Evolutionary conservation across 2,329 filamentous ascomycete species (phyloP), one percentile per base, ranked within the genome.

Genomic region (Aureobasidium uvarum): DNA sequence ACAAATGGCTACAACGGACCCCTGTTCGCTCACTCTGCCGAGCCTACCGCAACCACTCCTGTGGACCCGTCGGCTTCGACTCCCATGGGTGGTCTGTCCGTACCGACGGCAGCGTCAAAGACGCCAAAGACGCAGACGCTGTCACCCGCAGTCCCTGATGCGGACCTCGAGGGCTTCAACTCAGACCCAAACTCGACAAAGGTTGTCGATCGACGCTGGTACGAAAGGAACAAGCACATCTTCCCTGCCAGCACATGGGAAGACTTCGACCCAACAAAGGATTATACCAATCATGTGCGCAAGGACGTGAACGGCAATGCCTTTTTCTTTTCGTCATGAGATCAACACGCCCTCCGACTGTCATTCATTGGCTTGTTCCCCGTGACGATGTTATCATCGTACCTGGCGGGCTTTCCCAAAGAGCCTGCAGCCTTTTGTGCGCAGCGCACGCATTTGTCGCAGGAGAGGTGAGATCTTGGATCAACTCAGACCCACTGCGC

Each of bases 181-280:
- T 90, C 95, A 68, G 93, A 98, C 71, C 87, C 93, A 0, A 84
- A 84, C 3, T 78, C 90, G 68, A 98, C 94, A 3, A 98, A 97
- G 75, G 93, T 99, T 3, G 94, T 99, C 4, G 94, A 99, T 79
- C 85, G 95, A 67, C 83, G 95, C 67, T 99, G 95, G 95, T 99
- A 97, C 76, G 92, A 97, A 80, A 86, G 88, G 73, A 97, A 98
- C 76, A 99, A 98, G 78, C 95, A 99, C 77, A 98, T 99, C 66
- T 99, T 94, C 75, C 95, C 95, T 0, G 94, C 94, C 23, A 98
- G 91, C 74, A 85, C 94, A 54, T 99, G 95, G 95, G 91, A 93
- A 71, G 90, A 96, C 68, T 99, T 96, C 75, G 93, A 96, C 70
- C 89, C 92, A 0, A 91, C 91, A 67, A 91, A 90, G 77, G 90